A percentile compares a stretch with the other conserved stretches of the same genome.
Evolutionary conservation across 192 early-diverging fungal species (phyloP).

Genomic region (Linnemannia schmuckeri): DNA sequence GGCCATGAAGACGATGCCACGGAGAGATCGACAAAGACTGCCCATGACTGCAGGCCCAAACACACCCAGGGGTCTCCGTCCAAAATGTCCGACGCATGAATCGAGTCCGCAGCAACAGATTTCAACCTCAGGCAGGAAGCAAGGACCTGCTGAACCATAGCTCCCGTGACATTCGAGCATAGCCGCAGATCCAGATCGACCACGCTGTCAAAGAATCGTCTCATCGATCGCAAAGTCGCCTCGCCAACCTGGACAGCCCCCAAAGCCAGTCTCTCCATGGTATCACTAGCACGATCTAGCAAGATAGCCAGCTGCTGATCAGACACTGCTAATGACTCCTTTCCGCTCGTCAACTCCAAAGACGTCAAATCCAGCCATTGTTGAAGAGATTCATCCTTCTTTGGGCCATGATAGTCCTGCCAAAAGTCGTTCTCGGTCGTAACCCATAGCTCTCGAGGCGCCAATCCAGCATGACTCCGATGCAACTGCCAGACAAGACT

Average conservation of each 20-base stretch:
- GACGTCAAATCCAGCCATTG: constrained; percentile 21
- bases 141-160: constrained; percentile 7
- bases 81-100: constrained; percentile 6
- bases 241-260: neutral
- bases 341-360: neutral
- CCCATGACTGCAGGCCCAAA: constrained; percentile 5
- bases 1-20: neutral
- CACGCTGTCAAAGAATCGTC: neutral
- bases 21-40: neutral
- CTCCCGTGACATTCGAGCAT: constrained; percentile 7
- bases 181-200: neutral
- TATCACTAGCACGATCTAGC: neutral
- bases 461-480: neutral
- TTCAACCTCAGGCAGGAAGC: constrained; percentile 12
- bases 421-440: neutral
- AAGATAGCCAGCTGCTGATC: neutral
- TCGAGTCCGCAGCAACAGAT: constrained; percentile 5
- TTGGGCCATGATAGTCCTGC: neutral
- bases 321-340: neutral
- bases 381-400: neutral
- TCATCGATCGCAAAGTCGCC: neutral
- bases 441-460: neutral
- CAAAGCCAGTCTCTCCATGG: neutral
- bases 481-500: constrained; percentile 7
- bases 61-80: constrained; percentile 21